Conservation (phyloP, 2,329 filamentous ascomycete genomes). For the Dryadomyces quercus-mongolicae region DNA sequence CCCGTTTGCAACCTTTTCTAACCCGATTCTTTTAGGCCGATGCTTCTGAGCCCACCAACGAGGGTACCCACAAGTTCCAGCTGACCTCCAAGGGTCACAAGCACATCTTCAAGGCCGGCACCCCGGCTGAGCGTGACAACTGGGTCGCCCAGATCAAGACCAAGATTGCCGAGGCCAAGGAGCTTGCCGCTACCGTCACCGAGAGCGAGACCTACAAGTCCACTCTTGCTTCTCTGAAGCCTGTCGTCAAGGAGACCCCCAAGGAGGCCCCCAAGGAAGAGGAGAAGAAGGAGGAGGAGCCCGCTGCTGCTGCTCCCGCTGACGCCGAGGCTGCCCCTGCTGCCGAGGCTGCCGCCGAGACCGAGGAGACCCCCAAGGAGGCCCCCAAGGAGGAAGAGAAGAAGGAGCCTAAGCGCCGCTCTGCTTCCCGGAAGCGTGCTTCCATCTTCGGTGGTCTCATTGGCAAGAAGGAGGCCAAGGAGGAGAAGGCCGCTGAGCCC, state of each 20-base stretch:
- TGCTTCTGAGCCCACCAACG: constrained; percentile 59
- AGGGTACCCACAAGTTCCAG: constrained; percentile 70
- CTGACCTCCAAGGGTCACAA: constrained; percentile 80
- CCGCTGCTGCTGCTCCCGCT: constrained; percentile 10
- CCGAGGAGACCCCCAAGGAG: constrained; percentile 18
- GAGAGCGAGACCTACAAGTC: constrained; percentile 83
- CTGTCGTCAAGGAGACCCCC: constrained; percentile 27
- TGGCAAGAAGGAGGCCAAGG: constrained; percentile 40
- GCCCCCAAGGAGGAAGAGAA: constrained; percentile 27
- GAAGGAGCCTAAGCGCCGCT: constrained; percentile 50
- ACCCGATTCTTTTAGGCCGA: constrained; percentile 30
- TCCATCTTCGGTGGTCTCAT: constrained; percentile 50
- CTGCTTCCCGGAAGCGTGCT: constrained; percentile 51
- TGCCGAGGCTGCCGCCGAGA: constrained; percentile 1
- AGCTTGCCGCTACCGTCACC: constrained; percentile 58
- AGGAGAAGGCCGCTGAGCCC: constrained; percentile 21
- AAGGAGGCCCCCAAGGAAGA: constrained; percentile 20
- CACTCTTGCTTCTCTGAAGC: constrained; percentile 59
- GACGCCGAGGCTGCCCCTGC: constrained; percentile 14
- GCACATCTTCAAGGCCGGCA: constrained; percentile 82
- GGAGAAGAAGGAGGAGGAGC: constrained; percentile 13
- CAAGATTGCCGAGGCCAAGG: constrained; percentile 77
- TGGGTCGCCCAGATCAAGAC: constrained; percentile 79
- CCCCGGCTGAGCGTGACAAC: constrained; percentile 69
- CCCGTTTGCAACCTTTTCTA: neutral